Evolutionary conservation across 345 rosid species (phyloP).

Genomic region (Erodium maritimum): DNA sequence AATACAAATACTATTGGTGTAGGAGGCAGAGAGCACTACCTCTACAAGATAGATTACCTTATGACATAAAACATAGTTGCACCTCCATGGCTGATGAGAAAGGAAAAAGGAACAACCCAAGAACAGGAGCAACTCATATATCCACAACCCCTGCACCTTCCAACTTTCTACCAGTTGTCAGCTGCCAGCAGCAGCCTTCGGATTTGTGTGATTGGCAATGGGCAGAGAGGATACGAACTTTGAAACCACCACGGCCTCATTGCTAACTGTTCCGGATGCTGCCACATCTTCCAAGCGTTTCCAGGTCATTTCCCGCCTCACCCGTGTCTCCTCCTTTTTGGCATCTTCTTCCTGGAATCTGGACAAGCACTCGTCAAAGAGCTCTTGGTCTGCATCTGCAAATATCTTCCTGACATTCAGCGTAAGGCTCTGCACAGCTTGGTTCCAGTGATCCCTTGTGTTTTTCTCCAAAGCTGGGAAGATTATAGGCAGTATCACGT

Average conservation of each 20-base stretch:
- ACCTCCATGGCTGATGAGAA: too few relatives aligned
- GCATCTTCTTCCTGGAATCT: not conserved
- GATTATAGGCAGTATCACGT: conserved; percentile 10
- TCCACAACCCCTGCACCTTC: too few relatives aligned
- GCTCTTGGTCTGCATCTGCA: not conserved
- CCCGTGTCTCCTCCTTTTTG: not conserved
- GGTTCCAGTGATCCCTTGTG: conserved; percentile 14
- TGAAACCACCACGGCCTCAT: not conserved
- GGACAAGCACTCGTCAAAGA: too few relatives aligned
- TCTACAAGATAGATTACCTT: too few relatives aligned
- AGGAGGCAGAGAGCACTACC: too few relatives aligned
- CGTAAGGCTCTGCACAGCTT: conserved; percentile 16
- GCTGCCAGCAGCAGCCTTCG: too few relatives aligned
- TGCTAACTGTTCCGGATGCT: not conserved
- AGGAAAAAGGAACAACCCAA: too few relatives aligned
- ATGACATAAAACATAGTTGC: too few relatives aligned
- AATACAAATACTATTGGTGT: too few relatives aligned
- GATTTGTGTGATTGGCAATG: not conserved
- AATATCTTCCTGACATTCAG: conserved; percentile 10
- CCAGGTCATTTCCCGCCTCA: conserved; percentile 1
- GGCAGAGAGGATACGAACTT: not conserved
- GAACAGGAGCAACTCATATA: too few relatives aligned
- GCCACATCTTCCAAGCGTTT: conserved; percentile 1
- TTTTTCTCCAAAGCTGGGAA: conserved; percentile 12
- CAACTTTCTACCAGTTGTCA: too few relatives aligned